Conservation (phyloP, 176 grass and related monocot species). For the Rhynchospora tenuis region DNA sequence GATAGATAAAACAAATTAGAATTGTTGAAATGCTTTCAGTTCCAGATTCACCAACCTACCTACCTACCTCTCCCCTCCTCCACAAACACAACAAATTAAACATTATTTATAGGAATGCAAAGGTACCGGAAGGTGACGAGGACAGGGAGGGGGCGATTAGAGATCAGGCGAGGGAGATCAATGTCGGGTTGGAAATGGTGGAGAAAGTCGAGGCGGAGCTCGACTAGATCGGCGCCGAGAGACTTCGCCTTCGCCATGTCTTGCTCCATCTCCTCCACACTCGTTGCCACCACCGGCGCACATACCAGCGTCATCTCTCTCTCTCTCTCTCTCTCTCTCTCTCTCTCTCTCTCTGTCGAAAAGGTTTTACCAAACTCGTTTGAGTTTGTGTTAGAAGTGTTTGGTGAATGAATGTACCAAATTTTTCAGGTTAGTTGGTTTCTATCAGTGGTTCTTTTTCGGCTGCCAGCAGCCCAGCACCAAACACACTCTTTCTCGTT, state of each 20-base stretch:
- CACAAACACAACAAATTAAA: neutral
- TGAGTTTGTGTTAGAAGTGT: neutral
- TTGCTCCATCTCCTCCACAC: slow-evolving; percentile 68
- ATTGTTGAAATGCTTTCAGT: neutral
- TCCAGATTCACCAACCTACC: neutral
- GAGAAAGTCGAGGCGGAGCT: slow-evolving; percentile 87
- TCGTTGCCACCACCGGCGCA: slow-evolving; percentile 72
- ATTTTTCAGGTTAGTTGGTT: neutral
- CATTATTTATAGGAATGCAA: neutral
- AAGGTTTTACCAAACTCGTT: neutral
- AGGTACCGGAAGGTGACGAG: slow-evolving; percentile 81
- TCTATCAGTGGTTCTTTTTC: neutral
- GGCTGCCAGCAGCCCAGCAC: neutral
- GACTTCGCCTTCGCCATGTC: slow-evolving; percentile 56
- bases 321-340: neutral
- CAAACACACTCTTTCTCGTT: neutral
- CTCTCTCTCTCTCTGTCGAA: neutral
- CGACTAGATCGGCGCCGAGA: slow-evolving; percentile 63
- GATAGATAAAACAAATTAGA: neutral
- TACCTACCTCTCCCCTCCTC: neutral
- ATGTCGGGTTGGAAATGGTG: slow-evolving; percentile 43
- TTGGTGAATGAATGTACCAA: neutral
- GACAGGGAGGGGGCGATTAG: slow-evolving; percentile 46
- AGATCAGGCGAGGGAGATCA: slow-evolving; percentile 57
- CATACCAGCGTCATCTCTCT: slow-evolving; percentile 70